Conservation (phyloP, 805 yeast genomes). For the Jamesozyma jinghongensis region DNA sequence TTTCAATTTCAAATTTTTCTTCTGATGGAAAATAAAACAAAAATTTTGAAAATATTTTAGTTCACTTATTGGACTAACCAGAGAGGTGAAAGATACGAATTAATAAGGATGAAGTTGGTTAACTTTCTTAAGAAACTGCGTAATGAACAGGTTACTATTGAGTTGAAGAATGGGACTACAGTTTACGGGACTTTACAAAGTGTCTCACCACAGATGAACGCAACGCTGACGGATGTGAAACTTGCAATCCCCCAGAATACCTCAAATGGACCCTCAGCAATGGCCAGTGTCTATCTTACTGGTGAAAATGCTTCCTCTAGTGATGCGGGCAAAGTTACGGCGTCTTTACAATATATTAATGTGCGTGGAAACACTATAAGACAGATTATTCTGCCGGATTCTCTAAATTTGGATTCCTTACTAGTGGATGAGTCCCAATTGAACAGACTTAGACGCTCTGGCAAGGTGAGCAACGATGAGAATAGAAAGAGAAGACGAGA, state of each 20-base stretch:
- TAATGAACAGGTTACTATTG: constrained; percentile 82
- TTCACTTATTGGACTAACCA: no score
- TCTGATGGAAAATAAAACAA: no score
- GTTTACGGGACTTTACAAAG: constrained; percentile 76
- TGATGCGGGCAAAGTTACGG: constrained; percentile 38
- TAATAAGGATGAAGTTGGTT: constrained; percentile 24
- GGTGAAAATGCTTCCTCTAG: neutral
- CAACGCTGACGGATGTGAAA: constrained; percentile 68
- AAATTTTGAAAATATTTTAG: no score
- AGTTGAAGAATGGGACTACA: constrained; percentile 82
- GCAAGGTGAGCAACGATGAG: constrained; percentile 19
- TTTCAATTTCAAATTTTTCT: no score
- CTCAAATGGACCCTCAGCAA: constrained; percentile 17
- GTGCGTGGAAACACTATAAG: constrained; percentile 86
- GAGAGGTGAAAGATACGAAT: no score
- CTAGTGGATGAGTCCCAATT: constrained; percentile 38
- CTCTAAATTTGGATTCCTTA: constrained; percentile 60
- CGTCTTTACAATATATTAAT: constrained; percentile 61
- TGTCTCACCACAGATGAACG: constrained; percentile 87
- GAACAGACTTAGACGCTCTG: constrained; percentile 21
- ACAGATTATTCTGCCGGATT: constrained; percentile 76
- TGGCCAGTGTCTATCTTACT: constrained; percentile 20
- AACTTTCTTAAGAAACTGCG: constrained; percentile 72
- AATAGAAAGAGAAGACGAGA: constrained; percentile 21
- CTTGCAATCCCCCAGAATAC: constrained; percentile 44